These are phyloP conservation scores for Globisporangium megalacanthum DNA, from an alignment of 352 stramenopile genomes.

Conservation along the genomic window DNA sequence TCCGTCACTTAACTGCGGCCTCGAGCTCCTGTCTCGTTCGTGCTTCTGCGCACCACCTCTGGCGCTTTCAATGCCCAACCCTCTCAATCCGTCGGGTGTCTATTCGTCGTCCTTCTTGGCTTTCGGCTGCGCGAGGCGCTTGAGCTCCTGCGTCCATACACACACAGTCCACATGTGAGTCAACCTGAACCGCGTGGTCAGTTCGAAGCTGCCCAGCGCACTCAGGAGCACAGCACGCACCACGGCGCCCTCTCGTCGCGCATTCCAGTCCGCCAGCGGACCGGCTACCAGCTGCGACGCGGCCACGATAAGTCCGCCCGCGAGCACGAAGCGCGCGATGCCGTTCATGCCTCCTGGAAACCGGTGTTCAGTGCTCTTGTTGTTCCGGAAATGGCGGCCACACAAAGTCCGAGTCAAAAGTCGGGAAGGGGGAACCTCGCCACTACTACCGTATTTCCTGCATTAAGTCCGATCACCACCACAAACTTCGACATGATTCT, in stretches of 20 bases:
- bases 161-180: not conserved
- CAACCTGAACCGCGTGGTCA: too few species aligned
- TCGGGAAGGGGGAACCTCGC: not conserved
- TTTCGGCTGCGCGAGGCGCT: conserved; percentile 50
- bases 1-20: too few species aligned
- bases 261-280: conserved; percentile 70
- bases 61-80: too few species aligned
- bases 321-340: conserved; percentile 68
- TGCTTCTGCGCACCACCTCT: too few species aligned
- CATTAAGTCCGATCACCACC: not conserved
- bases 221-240: conserved; percentile 20
- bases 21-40: too few species aligned
- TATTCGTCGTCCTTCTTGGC: conserved; percentile 49
- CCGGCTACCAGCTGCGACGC: conserved; percentile 62
- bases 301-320: conserved; percentile 58
- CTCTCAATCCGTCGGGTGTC: conserved; percentile 1
- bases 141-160: conserved; percentile 42
- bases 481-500: not conserved
- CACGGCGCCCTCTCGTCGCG: conserved; percentile 57
- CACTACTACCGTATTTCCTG: too few species aligned
- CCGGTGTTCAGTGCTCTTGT: not conserved
- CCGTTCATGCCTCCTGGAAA: conserved; percentile 45
- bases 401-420: not conserved
- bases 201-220: too few species aligned
- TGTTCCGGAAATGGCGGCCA: not conserved